Evolutionary conservation across 192 early-diverging fungal species (phyloP), one percentile per base, ranked within the genome.

Genomic region (Coemansia sp.): DNA sequence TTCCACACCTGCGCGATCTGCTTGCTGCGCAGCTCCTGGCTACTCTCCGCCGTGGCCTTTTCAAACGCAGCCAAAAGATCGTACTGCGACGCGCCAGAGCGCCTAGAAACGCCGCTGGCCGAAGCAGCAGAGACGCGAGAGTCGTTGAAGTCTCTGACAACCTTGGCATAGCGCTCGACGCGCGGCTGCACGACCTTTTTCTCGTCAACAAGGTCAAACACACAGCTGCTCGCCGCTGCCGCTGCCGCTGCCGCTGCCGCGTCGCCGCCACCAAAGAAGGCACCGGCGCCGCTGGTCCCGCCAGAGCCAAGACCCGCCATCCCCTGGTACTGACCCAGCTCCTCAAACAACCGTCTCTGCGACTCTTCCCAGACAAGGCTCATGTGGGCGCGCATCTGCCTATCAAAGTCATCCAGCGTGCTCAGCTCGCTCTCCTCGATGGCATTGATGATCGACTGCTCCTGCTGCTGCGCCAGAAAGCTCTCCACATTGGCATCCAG

Each of bases 401-500:
- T 71, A 50, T 91, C 85, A 74, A 86, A 91, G 55, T 92, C 91
- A 30, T 84, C 67, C 32, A 83, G 64, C 18, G 93, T 89, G 61
- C 68, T 60, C 27, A 80, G 83, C 64, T 83, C 75, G 64, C 84
- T 82, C 55, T 82, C 84, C 63, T 94, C 85, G 48, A 97, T 86
- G 0, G 93, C 88, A 30, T 70, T 77, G 47, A 91, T 65, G 58
- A 95, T 87, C 25, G 88, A 85, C 60, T 86, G 88, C 68, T 93
- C 87, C 51, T 91, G 88, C 60, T 88, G 85, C 62, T 90, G 83
- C 28, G 67, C 55, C 69, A 97, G 63, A 61, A 86, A 95, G 27
- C 81, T 71, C 85, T 95, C 90, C 25, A 94, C 85, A 61, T 94
- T 91, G 22, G 89, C 91, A 60, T 97, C 95, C 55, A 83, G 79